Evolutionary conservation across 2,329 filamentous ascomycete species (phyloP).

Genomic region (Myriosclerotinia scirpicola): DNA sequence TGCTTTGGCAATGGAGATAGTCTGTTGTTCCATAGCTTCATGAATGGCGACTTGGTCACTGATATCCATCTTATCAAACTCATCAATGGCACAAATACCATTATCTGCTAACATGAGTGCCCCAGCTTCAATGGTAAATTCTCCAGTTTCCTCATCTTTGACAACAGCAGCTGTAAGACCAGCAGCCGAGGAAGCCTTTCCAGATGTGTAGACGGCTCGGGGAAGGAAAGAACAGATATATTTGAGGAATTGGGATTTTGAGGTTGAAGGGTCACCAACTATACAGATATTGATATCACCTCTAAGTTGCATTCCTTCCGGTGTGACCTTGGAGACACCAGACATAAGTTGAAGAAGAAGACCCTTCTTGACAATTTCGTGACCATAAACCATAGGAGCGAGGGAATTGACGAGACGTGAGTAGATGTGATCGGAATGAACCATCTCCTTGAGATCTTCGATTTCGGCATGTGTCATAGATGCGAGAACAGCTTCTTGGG

Average conservation of each 20-base stretch:
- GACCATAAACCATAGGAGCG: conserved; percentile 95
- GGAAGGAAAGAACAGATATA: conserved; percentile 98
- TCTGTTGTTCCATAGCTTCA: conserved; percentile 99
- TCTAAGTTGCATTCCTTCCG: conserved; percentile 92
- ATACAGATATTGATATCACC: conserved; percentile 99
- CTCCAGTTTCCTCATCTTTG: conserved; percentile 97
- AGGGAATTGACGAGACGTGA: conserved; percentile 88
- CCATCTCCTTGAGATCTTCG: conserved; percentile 86
- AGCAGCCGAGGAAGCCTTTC: conserved; percentile 94
- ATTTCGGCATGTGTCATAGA: conserved; percentile 87
- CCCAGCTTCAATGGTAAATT: conserved; percentile 98
- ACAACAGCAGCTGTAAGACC: conserved; percentile 96
- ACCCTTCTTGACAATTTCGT: conserved; percentile 97
- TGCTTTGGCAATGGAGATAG: conserved; percentile 97
- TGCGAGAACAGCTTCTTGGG: conserved; percentile 81
- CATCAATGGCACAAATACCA: conserved; percentile 96
- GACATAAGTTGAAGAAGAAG: conserved; percentile 91
- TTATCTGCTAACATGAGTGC: conserved; percentile 97
- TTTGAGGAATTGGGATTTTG: conserved; percentile 97
- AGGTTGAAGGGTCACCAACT: conserved; percentile 94
- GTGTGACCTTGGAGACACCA: conserved; percentile 88
- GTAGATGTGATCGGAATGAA: conserved; percentile 95
- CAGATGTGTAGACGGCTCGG: conserved; percentile 93
- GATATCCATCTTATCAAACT: conserved; percentile 99
- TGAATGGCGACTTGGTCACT: conserved; percentile 97